phyloP scores from a whole-genome alignment of 352 stramenopile genomes.

The Phytophthora melonis region DNA sequence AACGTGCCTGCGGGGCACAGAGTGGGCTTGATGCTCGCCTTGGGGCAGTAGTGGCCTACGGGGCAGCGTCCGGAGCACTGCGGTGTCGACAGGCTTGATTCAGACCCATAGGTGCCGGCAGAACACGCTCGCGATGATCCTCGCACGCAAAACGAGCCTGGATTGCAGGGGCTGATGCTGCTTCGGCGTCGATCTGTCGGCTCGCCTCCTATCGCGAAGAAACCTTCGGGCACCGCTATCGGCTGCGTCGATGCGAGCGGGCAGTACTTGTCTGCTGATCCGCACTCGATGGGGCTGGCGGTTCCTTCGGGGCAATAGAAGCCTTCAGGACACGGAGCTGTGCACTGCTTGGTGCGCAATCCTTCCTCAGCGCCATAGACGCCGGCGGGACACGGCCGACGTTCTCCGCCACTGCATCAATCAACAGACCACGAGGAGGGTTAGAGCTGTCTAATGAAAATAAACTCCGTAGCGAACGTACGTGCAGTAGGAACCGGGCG shows the following conservation, averaged over 20 bases:
- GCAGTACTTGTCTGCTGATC: slow-evolving; percentile 58
- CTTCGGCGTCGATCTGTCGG: slow-evolving; percentile 30
- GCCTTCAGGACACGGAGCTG: slow-evolving; percentile 64
- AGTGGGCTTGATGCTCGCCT: slow-evolving; percentile 31
- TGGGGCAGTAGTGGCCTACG: slow-evolving; percentile 70
- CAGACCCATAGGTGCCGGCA: slow-evolving; percentile 57
- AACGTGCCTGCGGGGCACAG: slow-evolving; percentile 66
- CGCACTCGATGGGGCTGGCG: slow-evolving; percentile 51
- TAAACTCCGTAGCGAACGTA: slow-evolving; percentile 27
- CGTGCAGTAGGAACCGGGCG: slow-evolving; percentile 71
- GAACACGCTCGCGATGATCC: slow-evolving; percentile 58
- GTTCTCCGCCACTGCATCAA: slow-evolving; percentile 41
- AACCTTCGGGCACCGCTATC: slow-evolving; percentile 38
- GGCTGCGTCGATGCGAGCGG: slow-evolving; percentile 53
- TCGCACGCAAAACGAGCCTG: slow-evolving; percentile 66
- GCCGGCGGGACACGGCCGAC: slow-evolving; percentile 60
- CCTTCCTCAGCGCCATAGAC: slow-evolving; percentile 60
- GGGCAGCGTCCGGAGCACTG: slow-evolving; percentile 62
- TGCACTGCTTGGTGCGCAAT: slow-evolving; percentile 57
- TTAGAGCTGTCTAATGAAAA: slow-evolving; percentile 2
- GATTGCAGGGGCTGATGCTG: slow-evolving; percentile 48
- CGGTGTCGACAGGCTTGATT: slow-evolving; percentile 24
- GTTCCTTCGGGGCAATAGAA: slow-evolving; percentile 69
- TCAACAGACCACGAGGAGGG: background rate
- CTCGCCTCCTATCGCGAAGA: slow-evolving; percentile 53